Base-by-base conservation (phyloP, 176 grass and related monocot genomes). In the Eragrostis nindensis region DNA sequence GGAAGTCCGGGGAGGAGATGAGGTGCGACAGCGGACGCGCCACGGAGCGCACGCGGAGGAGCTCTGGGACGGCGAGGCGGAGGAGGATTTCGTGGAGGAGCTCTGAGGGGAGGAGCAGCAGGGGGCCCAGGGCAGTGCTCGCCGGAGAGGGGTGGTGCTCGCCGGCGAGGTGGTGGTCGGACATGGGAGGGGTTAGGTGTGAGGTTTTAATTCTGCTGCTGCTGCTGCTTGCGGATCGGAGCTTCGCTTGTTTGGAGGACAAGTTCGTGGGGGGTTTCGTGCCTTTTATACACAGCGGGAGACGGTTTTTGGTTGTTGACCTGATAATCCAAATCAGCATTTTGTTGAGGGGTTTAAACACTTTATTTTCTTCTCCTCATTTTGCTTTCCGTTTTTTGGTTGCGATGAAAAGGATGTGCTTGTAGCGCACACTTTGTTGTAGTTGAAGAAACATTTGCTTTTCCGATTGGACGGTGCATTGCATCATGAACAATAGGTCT, bases 61-160 rank as follows among this genome's bases (percentile, higher is more conserved):
- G 81, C 74, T 91, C 89, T 18, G 92, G 92, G 3, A 94, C 84
- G n/a, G 89, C 86, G 39, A 94, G 89, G 64, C 89, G 92, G 74
- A 89, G 49, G 73, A 94, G 89, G 67, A 94, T 94, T 77, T 94
- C 92, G 68, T 91, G 89, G 26, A 94, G 92, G 74, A 94, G 92
- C 89, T 94, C 92, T 43, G 81, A 89, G 2, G 92, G 92, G 69
- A 91, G 89, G 0, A 94, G 89, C n/a, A 87, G 78, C 30, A 91
- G 82, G 7, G 77, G 69, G 0, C 92, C 71, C 6, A 90, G 56
- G 16, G 91, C 32, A 0, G 69, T 44, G 65, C 55, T 81, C 65
- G 82, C 82, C 56, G 87, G 47, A 1, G 77, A 76, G 66, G 68
- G 40, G 76, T 42, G 76, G 75, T 82, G 74, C 14, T 75, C 83